These are phyloP conservation scores for Dactylellina haptotyla DNA, from an alignment of 2,329 filamentous ascomycete genomes.

Conservation along the genomic window DNA sequence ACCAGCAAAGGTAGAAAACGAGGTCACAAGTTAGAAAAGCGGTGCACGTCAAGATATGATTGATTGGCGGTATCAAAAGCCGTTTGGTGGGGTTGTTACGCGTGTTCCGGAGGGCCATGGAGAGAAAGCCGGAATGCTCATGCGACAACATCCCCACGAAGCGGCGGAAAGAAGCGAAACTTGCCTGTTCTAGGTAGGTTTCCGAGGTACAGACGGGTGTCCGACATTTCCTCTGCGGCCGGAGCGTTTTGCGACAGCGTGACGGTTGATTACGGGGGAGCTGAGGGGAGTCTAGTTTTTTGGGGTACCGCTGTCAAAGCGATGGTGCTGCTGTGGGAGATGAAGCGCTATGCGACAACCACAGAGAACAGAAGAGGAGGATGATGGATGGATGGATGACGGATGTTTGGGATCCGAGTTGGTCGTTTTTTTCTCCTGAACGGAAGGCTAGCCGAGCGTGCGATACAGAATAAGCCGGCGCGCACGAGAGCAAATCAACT, in stretches of 20 bases:
- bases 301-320: conserved; percentile 42
- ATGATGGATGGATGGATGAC: too few relatives aligned
- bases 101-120: conserved; percentile 21
- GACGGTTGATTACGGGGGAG: conserved; percentile 3
- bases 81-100: conserved; percentile 2
- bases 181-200: conserved; percentile 79
- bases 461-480: conserved; percentile 12
- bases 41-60: neutral
- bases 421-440: conserved; percentile 30
- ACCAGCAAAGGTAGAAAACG: conserved; percentile 11
- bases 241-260: conserved; percentile 19
- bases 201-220: conserved; percentile 94
- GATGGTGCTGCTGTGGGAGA: conserved; percentile 16
- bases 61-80: neutral
- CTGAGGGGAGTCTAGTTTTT: neutral
- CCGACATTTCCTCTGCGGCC: conserved; percentile 65
- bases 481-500: conserved; percentile 18
- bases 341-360: conserved; percentile 15
- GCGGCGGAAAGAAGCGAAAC: conserved; percentile 70
- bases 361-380: too few relatives aligned
- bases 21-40: conserved; percentile 10
- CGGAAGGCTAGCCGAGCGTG: conserved; percentile 16
- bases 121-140: conserved; percentile 18
- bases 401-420: conserved; percentile 14
- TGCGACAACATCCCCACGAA: conserved; percentile 20